A percentile compares a stretch with the other conserved stretches of the same genome.
Conservation (phyloP, 129 eudicot species). For the Chrysanthemum makinoi region DNA sequence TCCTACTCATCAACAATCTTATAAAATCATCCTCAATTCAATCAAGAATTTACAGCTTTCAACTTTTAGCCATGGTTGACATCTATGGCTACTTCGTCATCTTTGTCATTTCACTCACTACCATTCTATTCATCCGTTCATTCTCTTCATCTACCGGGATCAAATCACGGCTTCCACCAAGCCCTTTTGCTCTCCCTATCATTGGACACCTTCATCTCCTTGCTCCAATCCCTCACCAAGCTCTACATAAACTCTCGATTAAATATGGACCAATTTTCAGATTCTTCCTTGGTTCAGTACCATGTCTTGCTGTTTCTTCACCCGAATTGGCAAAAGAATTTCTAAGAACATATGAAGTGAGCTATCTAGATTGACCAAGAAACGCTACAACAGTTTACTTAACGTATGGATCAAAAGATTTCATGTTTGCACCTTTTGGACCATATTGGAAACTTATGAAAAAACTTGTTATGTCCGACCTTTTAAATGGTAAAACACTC, state of each 20-base stretch:
- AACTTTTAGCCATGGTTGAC: slow-evolving; percentile 34
- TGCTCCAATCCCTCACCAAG: slow-evolving; percentile 65
- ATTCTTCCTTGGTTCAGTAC: slow-evolving; percentile 47
- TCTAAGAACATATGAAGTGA: slow-evolving; percentile 54
- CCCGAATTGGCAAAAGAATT: slow-evolving; percentile 59
- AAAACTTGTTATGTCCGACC: slow-evolving; percentile 59
- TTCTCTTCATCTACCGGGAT: slow-evolving; percentile 12
- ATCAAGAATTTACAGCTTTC: not conserved
- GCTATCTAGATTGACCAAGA: slow-evolving; percentile 46
- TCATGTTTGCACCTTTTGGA: slow-evolving; percentile 66
- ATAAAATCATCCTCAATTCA: not conserved
- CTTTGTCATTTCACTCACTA: slow-evolving; percentile 40
- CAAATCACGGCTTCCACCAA: slow-evolving; percentile 43
- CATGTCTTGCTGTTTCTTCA: slow-evolving; percentile 56
- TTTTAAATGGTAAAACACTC: slow-evolving; percentile 47
- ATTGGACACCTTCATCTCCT: slow-evolving; percentile 68
- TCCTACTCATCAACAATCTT: not conserved
- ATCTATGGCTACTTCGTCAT: slow-evolving; percentile 29
- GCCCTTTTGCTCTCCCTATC: slow-evolving; percentile 52
- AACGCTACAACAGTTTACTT: slow-evolving; percentile 17
- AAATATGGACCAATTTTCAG: slow-evolving; percentile 47
- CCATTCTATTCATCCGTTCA: slow-evolving; percentile 26
- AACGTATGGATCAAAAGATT: slow-evolving; percentile 48
- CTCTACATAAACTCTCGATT: slow-evolving; percentile 46
- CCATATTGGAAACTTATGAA: slow-evolving; percentile 66